These are phyloP conservation scores for Aleurites moluccanus DNA, from an alignment of 441 rosid genomes.

Conservation along the genomic window DNA sequence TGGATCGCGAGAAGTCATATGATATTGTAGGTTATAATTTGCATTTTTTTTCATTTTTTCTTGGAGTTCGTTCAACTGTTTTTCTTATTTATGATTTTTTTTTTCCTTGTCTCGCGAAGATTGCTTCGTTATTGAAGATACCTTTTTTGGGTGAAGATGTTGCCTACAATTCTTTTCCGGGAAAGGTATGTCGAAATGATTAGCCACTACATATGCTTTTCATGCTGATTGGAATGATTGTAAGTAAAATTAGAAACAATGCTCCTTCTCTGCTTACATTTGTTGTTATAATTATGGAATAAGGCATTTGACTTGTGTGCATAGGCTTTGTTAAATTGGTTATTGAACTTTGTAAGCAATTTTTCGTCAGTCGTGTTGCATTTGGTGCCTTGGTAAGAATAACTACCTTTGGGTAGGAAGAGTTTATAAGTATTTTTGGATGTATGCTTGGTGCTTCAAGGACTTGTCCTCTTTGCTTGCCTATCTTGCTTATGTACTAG, in stretches of 20 bases:
- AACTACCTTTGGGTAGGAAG: not conserved
- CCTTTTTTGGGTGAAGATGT: conserved; percentile 83
- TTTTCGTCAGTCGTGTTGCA: not conserved
- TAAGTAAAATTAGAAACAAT: not conserved
- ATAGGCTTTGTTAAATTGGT: not conserved
- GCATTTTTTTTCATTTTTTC: not conserved
- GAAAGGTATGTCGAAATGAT: conserved; percentile 56
- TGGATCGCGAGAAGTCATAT: conserved; percentile 87
- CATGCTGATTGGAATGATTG: not conserved
- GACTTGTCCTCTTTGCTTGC: not conserved
- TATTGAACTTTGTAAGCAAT: not conserved
- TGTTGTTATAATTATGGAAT: not conserved
- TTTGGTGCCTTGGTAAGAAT: not conserved
- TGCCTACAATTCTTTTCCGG: conserved; percentile 65
- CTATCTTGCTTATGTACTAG: not conserved
- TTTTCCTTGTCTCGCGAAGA: conserved; percentile 37
- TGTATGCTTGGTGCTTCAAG: not conserved
- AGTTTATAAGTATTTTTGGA: not conserved
- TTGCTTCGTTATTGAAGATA: conserved; percentile 85
- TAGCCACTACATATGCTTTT: not conserved
- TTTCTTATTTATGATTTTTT: not conserved
- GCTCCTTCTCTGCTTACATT: not conserved
- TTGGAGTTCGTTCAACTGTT: not conserved
- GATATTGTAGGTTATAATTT: conserved; percentile 54
- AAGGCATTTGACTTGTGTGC: not conserved